Evolutionary conservation across 2,329 filamentous ascomycete species (phyloP), one percentile per base, ranked within the genome.

Genomic region (Ophiobolus disseminans): DNA sequence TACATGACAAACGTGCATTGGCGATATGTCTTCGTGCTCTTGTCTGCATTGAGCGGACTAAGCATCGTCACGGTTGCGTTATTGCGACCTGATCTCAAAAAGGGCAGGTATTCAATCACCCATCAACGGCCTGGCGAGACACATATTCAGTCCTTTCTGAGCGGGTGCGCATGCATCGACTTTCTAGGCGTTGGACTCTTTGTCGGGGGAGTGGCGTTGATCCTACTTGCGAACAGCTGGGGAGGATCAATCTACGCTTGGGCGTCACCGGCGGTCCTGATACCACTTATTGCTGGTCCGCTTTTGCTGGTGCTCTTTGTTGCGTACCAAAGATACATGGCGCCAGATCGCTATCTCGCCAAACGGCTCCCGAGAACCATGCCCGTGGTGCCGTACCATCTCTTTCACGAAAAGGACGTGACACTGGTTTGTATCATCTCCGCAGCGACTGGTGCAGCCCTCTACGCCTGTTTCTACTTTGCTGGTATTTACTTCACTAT

Each of bases 381-480:
- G 17, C 17, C 39, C n/a, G 28, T 42, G 39, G 39, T 42, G 7
- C 39, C 39, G 22, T 42, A 42, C 19, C 39, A 42, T 4, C 39
- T 42, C 25, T 42, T 42, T n/a, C 39, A 34, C 17, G 28, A 42
- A 28, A 42, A 42, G 17, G 39, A 42, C 14, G 39, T 42, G 7
- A 31, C 39, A 10, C 39, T 42, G 8, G 39, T 42, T 2, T 31
- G 39, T 42, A 32, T 42, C 39, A 42, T 42, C 4, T 42, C 39
- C 17, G 39, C 39, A 42, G 39, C 39, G 8, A 42, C 39, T 19
- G 39, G 26, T 17, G 39, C 39, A 21, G 25, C 39, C 22, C 39
- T 42, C 16, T 32, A 42, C 8, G 25, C 41, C 21, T 44, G 19
- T 11, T 44, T 44, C 30, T 44, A 44, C 16, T 44, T 44, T 22